Evolutionary conservation across 164 flowering plant species (phyloP).

Genomic region (Dillenia suffruticosa): DNA sequence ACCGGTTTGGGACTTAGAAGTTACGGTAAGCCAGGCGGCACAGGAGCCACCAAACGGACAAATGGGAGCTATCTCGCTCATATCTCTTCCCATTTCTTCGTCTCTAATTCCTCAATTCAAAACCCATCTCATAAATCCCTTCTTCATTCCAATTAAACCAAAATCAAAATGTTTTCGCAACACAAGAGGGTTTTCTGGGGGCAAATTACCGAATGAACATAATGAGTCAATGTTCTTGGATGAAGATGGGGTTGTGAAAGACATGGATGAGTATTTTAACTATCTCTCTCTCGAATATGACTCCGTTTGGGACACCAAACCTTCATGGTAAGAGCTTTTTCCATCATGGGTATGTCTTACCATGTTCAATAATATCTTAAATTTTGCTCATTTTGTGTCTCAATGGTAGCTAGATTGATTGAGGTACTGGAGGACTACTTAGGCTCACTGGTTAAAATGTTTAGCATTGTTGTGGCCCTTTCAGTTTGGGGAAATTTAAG

Average conservation of each 20-base stretch:
- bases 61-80: too few species aligned
- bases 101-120: background rate
- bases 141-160: conserved; percentile 9
- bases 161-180: conserved; percentile 2
- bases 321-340: conserved; percentile 55
- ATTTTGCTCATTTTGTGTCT: too few species aligned
- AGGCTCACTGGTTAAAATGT: too few species aligned
- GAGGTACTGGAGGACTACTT: too few species aligned
- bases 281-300: conserved; percentile 89
- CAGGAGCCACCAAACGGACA: too few species aligned
- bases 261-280: conserved; percentile 87
- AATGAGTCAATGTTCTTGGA: conserved; percentile 45
- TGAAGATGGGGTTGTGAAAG: conserved; percentile 67
- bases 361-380: too few species aligned
- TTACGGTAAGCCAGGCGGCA: too few species aligned
- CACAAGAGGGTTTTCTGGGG: conserved; percentile 14
- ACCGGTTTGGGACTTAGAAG: too few species aligned
- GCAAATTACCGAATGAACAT: conserved; percentile 14
- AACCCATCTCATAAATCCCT: conserved; percentile 22
- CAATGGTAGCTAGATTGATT: too few species aligned
- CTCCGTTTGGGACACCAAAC: conserved; percentile 99
- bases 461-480: too few species aligned
- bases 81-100: too few species aligned
- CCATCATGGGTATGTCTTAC: conserved; percentile 6
- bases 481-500: too few species aligned